These are phyloP conservation scores for Athelia sp. DNA, from an alignment of 1,284 basidiomycete genomes.

Conservation along the genomic window DNA sequence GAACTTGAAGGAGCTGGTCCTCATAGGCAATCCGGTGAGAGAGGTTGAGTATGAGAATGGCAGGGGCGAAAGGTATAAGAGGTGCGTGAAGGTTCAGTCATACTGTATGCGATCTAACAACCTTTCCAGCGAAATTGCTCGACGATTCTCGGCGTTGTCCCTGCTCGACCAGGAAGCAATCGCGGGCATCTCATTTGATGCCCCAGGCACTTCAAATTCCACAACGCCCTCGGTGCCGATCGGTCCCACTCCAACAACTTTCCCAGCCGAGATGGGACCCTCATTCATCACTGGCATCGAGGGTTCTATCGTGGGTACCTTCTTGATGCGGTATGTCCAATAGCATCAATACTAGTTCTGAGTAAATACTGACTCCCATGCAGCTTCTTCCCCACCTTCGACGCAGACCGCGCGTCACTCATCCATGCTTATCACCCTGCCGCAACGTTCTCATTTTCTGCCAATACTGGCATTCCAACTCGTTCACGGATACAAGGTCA, in stretches of 20 bases:
- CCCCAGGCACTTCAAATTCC: constrained; percentile 41
- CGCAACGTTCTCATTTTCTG: constrained; percentile 86
- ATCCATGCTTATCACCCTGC: constrained; percentile 75
- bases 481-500: constrained; percentile 66
- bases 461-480: constrained; percentile 76
- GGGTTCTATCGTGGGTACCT: constrained; percentile 62
- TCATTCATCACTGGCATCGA: constrained; percentile 78
- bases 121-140: constrained; percentile 57
- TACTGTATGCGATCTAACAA: constrained; percentile 5
- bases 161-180: constrained; percentile 77
- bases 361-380: constrained; percentile 9
- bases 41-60: constrained; percentile 56
- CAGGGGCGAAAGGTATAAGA: constrained; percentile 54
- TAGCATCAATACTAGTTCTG: neutral
- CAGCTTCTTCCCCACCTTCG: constrained; percentile 85
- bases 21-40: constrained; percentile 78
- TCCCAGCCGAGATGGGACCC: constrained; percentile 68
- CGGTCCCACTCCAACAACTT: constrained; percentile 50
- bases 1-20: constrained; percentile 70
- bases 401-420: constrained; percentile 68
- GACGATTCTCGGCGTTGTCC: constrained; percentile 64
- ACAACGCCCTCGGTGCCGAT: constrained; percentile 29
- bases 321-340: constrained; percentile 65
- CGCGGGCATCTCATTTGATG: constrained; percentile 68
- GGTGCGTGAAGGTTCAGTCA: constrained; percentile 36